These are phyloP conservation scores for Cutaneotrichosporon dermatis DNA, from an alignment of 1,284 basidiomycete species.

Conservation along the genomic window DNA sequence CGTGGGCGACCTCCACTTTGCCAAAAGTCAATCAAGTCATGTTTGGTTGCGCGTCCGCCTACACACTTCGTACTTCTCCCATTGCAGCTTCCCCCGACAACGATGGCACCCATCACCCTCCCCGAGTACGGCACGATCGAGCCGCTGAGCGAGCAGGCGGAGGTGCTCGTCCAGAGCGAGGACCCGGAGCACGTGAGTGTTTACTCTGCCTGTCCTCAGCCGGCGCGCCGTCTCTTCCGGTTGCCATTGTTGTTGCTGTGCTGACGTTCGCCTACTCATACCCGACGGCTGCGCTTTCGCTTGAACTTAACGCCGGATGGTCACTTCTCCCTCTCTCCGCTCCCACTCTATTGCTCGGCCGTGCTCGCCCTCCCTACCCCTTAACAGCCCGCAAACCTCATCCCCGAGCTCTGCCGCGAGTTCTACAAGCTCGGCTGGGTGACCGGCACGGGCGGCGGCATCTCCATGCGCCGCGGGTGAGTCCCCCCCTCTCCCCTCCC, in stretches of 20 bases:
- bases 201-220: background rate
- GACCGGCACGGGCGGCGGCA: slow-evolving; percentile 58
- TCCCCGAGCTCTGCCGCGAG: slow-evolving; percentile 64
- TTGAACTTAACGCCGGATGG: too few relatives aligned
- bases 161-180: slow-evolving; percentile 46
- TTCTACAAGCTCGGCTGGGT: slow-evolving; percentile 59
- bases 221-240: background rate
- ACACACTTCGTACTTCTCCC: too few relatives aligned
- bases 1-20: too few relatives aligned
- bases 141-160: slow-evolving; percentile 28
- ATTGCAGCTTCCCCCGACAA: too few relatives aligned
- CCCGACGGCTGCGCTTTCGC: background rate
- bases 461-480: slow-evolving; percentile 66
- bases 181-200: slow-evolving; percentile 50
- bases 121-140: slow-evolving; percentile 19
- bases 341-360: too few relatives aligned
- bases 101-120: slow-evolving; percentile 14
- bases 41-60: too few relatives aligned
- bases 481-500: background rate
- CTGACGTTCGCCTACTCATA: too few relatives aligned
- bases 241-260: too few relatives aligned
- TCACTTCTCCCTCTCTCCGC: too few relatives aligned
- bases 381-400: slow-evolving; percentile 72
- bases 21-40: too few relatives aligned
- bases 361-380: background rate